phyloP scores from a whole-genome alignment of 2,329 filamentous ascomycete species.

The Fusarium tanahbumbuense region DNA sequence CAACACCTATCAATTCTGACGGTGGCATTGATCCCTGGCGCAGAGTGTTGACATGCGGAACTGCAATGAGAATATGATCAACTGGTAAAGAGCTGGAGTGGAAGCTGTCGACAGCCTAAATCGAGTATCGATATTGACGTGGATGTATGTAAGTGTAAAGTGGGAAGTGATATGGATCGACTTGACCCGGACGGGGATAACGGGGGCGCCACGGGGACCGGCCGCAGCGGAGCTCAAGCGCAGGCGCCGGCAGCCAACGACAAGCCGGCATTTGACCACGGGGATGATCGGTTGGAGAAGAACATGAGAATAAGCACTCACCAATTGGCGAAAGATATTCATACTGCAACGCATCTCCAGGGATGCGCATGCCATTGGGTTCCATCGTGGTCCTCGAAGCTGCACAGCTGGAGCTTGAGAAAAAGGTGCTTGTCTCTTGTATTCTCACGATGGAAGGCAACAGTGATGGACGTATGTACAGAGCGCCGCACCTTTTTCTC shows the following conservation, averaged over 20 bases:
- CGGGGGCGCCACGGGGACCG: constrained; percentile 44
- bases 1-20: constrained; percentile 14
- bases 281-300: constrained; percentile 58
- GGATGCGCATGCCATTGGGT: constrained; percentile 57
- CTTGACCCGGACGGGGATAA: constrained; percentile 44
- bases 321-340: constrained; percentile 67
- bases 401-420: constrained; percentile 39
- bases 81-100: constrained; percentile 6
- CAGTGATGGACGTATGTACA: constrained; percentile 26
- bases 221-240: constrained; percentile 42
- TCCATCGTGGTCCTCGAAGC: constrained; percentile 51
- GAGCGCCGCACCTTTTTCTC: constrained; percentile 27
- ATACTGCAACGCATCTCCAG: constrained; percentile 57
- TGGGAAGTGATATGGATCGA: constrained; percentile 27
- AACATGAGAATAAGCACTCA: constrained; percentile 56
- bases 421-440: constrained; percentile 21
- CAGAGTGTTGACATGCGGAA: constrained; percentile 21
- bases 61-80: constrained; percentile 18
- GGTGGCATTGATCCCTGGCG: constrained; percentile 10
- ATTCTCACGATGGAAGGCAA: constrained; percentile 20
- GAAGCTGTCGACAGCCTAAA: constrained; percentile 36
- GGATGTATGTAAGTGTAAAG: constrained; percentile 22
- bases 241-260: constrained; percentile 58
- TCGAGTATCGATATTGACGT: constrained; percentile 28
- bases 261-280: constrained; percentile 57